Evolutionary conservation across 2,329 filamentous ascomycete genomes (phyloP).

Genomic region (Lecanicillium sp.): DNA sequence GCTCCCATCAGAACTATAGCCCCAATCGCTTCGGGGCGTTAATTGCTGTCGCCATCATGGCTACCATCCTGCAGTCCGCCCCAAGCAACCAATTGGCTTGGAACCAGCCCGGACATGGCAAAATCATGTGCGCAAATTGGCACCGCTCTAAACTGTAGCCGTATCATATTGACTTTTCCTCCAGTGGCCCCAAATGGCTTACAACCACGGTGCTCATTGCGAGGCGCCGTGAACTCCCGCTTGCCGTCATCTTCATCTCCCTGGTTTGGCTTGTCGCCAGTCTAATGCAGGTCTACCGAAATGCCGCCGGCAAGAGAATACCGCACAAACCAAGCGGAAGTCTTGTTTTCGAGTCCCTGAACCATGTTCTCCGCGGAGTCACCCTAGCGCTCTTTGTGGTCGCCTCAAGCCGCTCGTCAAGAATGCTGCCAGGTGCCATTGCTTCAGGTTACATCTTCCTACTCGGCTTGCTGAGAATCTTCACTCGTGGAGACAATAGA

Average conservation of each 20-base stretch:
- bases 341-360: background rate
- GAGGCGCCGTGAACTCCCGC: slow-evolving; percentile 1
- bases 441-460: slow-evolving; percentile 34
- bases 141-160: too few species aligned
- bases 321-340: slow-evolving; percentile 4
- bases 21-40: too few species aligned
- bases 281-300: background rate
- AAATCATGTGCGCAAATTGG: too few species aligned
- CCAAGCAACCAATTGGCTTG: too few species aligned
- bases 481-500: slow-evolving; percentile 33
- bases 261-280: background rate
- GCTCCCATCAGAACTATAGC: too few species aligned
- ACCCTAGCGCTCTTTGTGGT: slow-evolving; percentile 1
- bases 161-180: too few species aligned
- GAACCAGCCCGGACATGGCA: too few species aligned
- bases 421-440: slow-evolving; percentile 27
- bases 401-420: background rate
- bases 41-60: too few species aligned
- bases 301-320: slow-evolving; percentile 3
- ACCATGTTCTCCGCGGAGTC: slow-evolving; percentile 2
- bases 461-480: slow-evolving; percentile 35
- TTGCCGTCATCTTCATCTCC: background rate
- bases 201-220: background rate
- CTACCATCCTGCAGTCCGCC: too few species aligned
- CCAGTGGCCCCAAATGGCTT: slow-evolving; percentile 4